Evolutionary conservation across 257 asterid species (phyloP), one percentile per base, ranked within the genome.

Genomic region (Handroanthus guayacan): DNA sequence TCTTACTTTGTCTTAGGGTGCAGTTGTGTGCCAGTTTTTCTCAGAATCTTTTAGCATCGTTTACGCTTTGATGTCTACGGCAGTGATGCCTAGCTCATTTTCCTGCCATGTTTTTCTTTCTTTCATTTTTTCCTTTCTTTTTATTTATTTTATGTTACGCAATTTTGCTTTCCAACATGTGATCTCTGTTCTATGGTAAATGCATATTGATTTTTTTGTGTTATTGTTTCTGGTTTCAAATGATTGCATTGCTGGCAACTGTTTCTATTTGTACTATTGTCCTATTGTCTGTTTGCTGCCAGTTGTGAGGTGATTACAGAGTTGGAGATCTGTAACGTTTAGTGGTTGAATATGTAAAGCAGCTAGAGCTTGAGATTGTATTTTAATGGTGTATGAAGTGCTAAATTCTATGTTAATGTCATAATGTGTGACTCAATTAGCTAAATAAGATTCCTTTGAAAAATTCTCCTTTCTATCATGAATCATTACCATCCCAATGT

Each of bases 1-100:
- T 78, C 69, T 5, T 62, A 14, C 43, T 34, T 70, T 62, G 65
- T 57, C 51, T 65, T 41, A 37, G 38, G 9, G 37, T 67, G 41
- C 47, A 20, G 51, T 67, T 70, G 14, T 17, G 14, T 62, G 62
- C 44, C 31, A 14, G 62, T 50, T 70, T 18, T 44, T 31, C 4
- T 38, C 6, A 6, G 8, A 10, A 45, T 48, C 41, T 25, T 51
- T 16, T 1, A 37, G 11, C 36, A 62, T 52, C 37, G 9, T 10
- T 62, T 31, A 66, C 17, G 39, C 58, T 20, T 4, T n/a, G 63
- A 56, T 50, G 37, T 12, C 64, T 17, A 36, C 16, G 5, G 0
- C 44, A n/a, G 38, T 69, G 31, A 45, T 17, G 13, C 13, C 44
- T 48, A 36, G 13, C 20, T 62, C 25, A 8, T 6, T 12, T 34